Evolutionary conservation across 2,329 filamentous ascomycete genomes (phyloP).

Genomic region (Fusarium palustre): DNA sequence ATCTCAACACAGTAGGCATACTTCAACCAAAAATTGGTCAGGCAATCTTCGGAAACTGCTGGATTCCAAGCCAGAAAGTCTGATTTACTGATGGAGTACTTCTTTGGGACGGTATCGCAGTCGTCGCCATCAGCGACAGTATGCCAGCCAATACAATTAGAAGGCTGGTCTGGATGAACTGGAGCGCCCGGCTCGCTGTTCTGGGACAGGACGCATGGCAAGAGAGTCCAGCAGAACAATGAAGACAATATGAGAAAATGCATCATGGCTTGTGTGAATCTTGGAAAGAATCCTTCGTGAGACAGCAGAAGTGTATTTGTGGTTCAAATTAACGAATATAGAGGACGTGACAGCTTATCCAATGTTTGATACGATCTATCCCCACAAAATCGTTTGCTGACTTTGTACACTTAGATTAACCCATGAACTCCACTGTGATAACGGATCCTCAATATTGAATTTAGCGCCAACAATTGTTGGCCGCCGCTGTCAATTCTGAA

Average conservation of each 20-base stretch:
- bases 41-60: neutral
- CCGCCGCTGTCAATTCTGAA: too few relatives aligned
- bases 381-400: too few relatives aligned
- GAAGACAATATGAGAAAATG: neutral
- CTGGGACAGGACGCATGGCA: neutral
- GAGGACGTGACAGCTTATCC: neutral
- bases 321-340: neutral
- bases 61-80: neutral
- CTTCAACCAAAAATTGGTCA: neutral
- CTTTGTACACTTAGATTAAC: too few relatives aligned
- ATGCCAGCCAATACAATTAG: neutral
- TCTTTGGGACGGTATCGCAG: neutral
- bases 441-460: too few relatives aligned
- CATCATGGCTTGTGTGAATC: neutral
- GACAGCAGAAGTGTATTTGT: neutral
- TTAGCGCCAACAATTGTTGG: too few relatives aligned
- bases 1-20: neutral
- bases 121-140: neutral
- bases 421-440: too few relatives aligned
- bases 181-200: neutral
- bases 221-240: neutral
- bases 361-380: too few relatives aligned
- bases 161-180: neutral
- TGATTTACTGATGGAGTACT: neutral
- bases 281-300: neutral